These are phyloP conservation scores for Penicillium cataractarum DNA, from an alignment of 495 filamentous ascomycete genomes.

Conservation along the genomic window DNA sequence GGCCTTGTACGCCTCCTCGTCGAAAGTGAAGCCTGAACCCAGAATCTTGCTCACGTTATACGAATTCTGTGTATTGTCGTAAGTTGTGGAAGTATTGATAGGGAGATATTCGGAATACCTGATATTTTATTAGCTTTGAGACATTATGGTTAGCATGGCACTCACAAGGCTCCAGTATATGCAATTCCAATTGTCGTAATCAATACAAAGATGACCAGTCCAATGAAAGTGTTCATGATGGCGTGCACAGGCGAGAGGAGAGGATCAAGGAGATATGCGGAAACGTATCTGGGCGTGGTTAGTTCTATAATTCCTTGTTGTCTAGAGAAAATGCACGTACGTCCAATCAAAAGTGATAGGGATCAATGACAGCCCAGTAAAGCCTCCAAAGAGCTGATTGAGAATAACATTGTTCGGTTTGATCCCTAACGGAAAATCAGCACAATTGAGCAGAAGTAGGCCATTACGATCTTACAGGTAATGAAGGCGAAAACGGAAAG, in stretches of 20 bases:
- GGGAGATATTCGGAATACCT: conserved; percentile 53
- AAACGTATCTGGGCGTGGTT: conserved; percentile 40
- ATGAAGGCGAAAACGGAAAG: conserved; percentile 63
- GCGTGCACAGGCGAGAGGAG: conserved; percentile 60
- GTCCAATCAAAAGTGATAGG: conserved; percentile 71
- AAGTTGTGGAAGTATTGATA: conserved; percentile 61
- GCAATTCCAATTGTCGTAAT: conserved; percentile 52
- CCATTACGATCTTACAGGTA: conserved; percentile 46
- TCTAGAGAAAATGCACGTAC: conserved; percentile 16
- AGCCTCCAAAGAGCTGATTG: conserved; percentile 64
- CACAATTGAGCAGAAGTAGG: not conserved
- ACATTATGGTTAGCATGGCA: not conserved
- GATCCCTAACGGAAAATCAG: conserved; percentile 35
- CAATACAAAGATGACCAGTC: conserved; percentile 60
- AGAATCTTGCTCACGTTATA: conserved; percentile 61
- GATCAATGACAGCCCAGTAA: conserved; percentile 58
- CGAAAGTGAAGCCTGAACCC: conserved; percentile 52
- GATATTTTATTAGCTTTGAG: conserved; percentile 5
- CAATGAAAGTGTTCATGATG: conserved; percentile 62
- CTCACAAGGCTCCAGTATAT: conserved; percentile 60
- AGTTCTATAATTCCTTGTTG: not conserved
- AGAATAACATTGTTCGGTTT: conserved; percentile 59
- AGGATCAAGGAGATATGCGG: conserved; percentile 60
- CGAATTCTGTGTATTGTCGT: conserved; percentile 59
- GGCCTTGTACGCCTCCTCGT: conserved; percentile 57